Percentiles rank a stretch among this genome's conserved stretches.
These are phyloP conservation scores for Blastomyces percursus DNA, from an alignment of 2,329 filamentous ascomycete genomes.

Conservation along the genomic window DNA sequence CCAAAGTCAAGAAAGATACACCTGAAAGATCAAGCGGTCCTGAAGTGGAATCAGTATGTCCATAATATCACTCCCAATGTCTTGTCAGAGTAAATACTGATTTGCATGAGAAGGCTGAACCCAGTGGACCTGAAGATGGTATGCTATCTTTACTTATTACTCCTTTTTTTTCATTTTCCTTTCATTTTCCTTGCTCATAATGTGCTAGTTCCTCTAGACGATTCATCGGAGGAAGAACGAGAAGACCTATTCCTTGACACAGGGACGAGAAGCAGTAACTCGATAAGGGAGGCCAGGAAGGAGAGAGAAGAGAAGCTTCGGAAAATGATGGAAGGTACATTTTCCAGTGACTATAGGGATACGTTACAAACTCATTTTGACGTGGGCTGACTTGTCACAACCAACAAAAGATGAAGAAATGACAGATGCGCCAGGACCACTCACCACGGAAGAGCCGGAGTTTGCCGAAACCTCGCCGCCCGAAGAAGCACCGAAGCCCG, in stretches of 20 bases:
- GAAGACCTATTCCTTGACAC: conserved; percentile 40
- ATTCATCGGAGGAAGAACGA: conserved; percentile 47
- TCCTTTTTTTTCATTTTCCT: neutral
- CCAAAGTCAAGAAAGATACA: conserved; percentile 42
- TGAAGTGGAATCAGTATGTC: conserved; percentile 27
- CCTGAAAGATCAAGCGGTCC: conserved; percentile 28
- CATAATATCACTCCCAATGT: conserved; percentile 16
- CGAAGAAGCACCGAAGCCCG: conserved; percentile 30
- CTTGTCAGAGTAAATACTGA: conserved; percentile 12
- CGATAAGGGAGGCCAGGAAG: conserved; percentile 41
- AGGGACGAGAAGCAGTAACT: conserved; percentile 26
- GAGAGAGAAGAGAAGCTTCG: conserved; percentile 56
- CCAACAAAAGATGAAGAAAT: conserved; percentile 44
- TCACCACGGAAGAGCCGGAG: conserved; percentile 21
- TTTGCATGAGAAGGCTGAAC: conserved; percentile 19
- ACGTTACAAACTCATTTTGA: conserved; percentile 14
- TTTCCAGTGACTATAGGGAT: conserved; percentile 26
- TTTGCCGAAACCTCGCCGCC: conserved; percentile 11
- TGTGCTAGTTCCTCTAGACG: conserved; percentile 34
- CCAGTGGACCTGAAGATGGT: conserved; percentile 41
- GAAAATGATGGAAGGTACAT: conserved; percentile 68
- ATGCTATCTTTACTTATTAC: conserved; percentile 12
- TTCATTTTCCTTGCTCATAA: neutral
- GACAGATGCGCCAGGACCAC: conserved; percentile 41
- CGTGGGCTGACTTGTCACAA: neutral